phyloP scores from a whole-genome alignment of 2,329 filamentous ascomycete species.

The Dothidotthia symphoricarpi region DNA sequence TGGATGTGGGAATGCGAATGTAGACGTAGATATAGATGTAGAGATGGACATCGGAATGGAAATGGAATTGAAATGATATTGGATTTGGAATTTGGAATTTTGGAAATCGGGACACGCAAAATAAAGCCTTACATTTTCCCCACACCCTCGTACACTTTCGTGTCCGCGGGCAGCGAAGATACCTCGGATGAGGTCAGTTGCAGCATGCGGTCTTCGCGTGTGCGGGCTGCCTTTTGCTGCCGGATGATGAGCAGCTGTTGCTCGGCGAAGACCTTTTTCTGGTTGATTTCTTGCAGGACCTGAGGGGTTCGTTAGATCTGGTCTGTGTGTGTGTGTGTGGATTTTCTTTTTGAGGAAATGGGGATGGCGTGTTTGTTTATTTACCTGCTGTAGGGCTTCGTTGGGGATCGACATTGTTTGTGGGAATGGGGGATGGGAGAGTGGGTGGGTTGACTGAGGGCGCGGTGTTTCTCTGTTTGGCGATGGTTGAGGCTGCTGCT shows the following conservation, averaged over 20 bases:
- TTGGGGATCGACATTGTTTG: constrained; percentile 84
- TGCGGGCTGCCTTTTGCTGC: constrained; percentile 79
- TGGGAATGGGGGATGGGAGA: constrained; percentile 8
- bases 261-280: constrained; percentile 81
- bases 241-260: constrained; percentile 88
- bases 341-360: too few species aligned
- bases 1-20: too few species aligned
- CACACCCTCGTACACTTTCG: constrained; percentile 87
- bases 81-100: too few species aligned
- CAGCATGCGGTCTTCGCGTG: constrained; percentile 83
- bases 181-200: constrained; percentile 85
- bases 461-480: constrained; percentile 4
- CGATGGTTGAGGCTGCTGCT: constrained; percentile 5
- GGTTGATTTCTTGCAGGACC: constrained; percentile 92
- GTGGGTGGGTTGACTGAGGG: constrained; percentile 8
- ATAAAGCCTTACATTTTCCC: constrained; percentile 76
- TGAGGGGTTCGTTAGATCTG: constrained; percentile 44
- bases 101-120: background rate
- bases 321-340: constrained; percentile 2
- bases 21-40: too few species aligned
- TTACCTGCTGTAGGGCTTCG: constrained; percentile 87
- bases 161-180: constrained; percentile 68
- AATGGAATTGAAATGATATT: background rate
- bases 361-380: too few species aligned
- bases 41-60: too few species aligned